phyloP scores from a whole-genome alignment of 2,329 filamentous ascomycete genomes.

The Xenoacremonium recifei region DNA sequence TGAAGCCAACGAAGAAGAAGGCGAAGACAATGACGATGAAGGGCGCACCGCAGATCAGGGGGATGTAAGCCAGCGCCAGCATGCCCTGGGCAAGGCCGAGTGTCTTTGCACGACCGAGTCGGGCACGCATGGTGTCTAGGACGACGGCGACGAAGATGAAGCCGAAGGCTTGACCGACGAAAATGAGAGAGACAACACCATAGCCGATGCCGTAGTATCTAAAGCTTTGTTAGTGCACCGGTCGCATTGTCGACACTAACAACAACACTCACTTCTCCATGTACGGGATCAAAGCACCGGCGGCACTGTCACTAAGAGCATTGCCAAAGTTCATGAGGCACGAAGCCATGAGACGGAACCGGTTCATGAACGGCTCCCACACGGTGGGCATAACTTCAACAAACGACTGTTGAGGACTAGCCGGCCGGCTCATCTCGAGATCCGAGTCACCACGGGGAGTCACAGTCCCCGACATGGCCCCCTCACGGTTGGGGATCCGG shows the following conservation, averaged over 20 bases:
- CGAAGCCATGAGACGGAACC: conserved; percentile 62
- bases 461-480: conserved; percentile 5
- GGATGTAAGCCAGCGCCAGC: conserved; percentile 60
- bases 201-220: conserved; percentile 73
- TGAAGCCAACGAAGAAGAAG: conserved; percentile 68
- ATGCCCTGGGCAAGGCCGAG: conserved; percentile 58
- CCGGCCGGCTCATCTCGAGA: conserved; percentile 54
- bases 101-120: conserved; percentile 63
- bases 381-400: conserved; percentile 54
- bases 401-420: conserved; percentile 39
- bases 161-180: conserved; percentile 73
- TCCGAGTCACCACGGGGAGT: conserved; percentile 20
- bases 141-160: conserved; percentile 72
- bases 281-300: conserved; percentile 78
- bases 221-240: not conserved
- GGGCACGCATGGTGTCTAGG: conserved; percentile 61
- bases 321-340: conserved; percentile 67
- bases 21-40: conserved; percentile 65
- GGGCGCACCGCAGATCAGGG: conserved; percentile 66
- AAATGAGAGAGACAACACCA: conserved; percentile 76
- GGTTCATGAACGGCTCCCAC: conserved; percentile 65
- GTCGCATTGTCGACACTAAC: not conserved
- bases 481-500: conserved; percentile 14
- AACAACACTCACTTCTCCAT: conserved; percentile 57
- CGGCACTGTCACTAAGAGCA: conserved; percentile 72